phyloP scores from a whole-genome alignment of 2,329 filamentous ascomycete genomes.

The Aphanocladium album region DNA sequence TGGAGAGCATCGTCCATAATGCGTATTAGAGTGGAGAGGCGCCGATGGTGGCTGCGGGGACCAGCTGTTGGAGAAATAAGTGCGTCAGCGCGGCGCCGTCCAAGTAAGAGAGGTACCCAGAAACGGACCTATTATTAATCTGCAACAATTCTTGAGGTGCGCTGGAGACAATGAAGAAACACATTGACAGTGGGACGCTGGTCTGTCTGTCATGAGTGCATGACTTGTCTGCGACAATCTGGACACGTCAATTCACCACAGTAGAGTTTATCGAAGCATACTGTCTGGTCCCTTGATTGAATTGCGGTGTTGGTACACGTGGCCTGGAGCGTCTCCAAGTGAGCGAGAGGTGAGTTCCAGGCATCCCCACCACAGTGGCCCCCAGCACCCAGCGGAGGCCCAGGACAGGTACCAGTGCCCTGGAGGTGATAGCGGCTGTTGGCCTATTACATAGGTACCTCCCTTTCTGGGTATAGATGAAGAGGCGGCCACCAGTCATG shows the following conservation, averaged over 20 bases:
- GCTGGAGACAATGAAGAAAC: background rate
- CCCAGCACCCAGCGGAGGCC: no score
- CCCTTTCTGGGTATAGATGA: no score
- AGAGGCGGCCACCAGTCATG: no score
- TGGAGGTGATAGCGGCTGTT: background rate
- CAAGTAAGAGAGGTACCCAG: background rate
- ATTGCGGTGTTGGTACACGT: background rate
- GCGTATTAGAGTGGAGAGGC: background rate
- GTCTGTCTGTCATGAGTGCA: background rate
- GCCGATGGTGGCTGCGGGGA: slow-evolving; percentile 4
- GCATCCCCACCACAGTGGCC: background rate
- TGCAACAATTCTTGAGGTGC: background rate
- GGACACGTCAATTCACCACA: background rate
- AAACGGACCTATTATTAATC: background rate
- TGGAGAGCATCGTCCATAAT: no score
- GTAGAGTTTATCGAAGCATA: background rate
- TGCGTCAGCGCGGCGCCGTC: no score
- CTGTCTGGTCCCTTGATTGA: background rate
- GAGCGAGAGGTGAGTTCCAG: background rate
- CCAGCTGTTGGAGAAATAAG: background rate
- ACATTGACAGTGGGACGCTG: background rate
- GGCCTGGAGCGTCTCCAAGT: slow-evolving; percentile 1
- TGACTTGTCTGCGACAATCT: background rate
- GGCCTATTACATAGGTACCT: background rate
- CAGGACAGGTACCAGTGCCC: background rate